Conservation (phyloP, 768 basidiomycete genomes). For the Trametes punicea region DNA sequence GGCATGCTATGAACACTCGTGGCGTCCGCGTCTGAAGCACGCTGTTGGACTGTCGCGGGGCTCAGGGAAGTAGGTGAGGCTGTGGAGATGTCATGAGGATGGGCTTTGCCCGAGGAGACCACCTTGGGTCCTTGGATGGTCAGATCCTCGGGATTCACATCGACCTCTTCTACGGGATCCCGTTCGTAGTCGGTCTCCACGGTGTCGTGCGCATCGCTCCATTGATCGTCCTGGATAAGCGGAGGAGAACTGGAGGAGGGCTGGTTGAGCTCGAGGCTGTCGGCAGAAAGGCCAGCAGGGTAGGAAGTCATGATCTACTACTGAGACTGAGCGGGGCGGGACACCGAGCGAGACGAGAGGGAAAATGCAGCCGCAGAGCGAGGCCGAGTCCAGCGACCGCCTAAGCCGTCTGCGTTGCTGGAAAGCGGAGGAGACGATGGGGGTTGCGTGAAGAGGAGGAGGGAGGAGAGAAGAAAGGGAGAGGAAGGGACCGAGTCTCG, state of each 20-base stretch:
- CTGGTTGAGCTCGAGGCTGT: constrained; percentile 25
- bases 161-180: constrained; percentile 28
- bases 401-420: not conserved
- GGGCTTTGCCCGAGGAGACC: constrained; percentile 22
- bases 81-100: constrained; percentile 29
- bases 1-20: constrained; percentile 63
- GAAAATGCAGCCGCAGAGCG: not conserved
- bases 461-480: not conserved
- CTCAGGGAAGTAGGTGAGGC: constrained; percentile 37
- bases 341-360: not conserved
- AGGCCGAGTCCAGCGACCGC: not conserved
- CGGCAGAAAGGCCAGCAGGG: constrained; percentile 28
- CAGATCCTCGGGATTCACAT: constrained; percentile 24
- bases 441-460: not conserved
- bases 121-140: constrained; percentile 28
- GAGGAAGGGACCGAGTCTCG: constrained; percentile 4
- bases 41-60: constrained; percentile 29
- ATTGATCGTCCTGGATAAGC: constrained; percentile 33
- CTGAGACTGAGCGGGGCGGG: not conserved
- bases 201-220: constrained; percentile 37
- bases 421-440: not conserved
- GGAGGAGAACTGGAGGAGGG: constrained; percentile 20
- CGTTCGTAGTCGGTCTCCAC: constrained; percentile 35
- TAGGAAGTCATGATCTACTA: constrained; percentile 21
- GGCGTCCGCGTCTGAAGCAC: constrained; percentile 40